Base-by-base conservation (phyloP, 2,329 filamentous ascomycete species). In the Microcyclospora pomicola region DNA sequence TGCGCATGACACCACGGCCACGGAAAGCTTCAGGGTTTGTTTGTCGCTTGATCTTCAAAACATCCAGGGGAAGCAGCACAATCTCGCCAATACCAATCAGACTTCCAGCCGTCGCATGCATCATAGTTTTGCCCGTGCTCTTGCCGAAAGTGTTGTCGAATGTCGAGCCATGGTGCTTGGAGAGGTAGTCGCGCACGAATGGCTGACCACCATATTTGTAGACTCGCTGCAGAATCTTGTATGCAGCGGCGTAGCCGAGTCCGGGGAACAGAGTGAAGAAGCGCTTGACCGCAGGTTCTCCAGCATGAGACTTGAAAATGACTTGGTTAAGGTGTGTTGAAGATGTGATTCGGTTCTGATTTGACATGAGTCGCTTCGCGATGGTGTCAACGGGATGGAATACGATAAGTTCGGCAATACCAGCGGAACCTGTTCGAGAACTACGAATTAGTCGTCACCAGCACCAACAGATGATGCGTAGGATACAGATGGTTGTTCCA, bases 191-290 rank as follows among this genome's bases (percentile, higher is more conserved):
- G 38, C 88, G 80, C 30, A 84, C 87, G 53, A 95, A 83, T 33
- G 91, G 91, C 69, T 98, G 91, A 36, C 91, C 91, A 49, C 91
- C 91, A 58, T 95, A 98, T 69, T 98, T 98, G 75, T 98, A 98
- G 59, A 98, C 77, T 62, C 91, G 74, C 73, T 98, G 91, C 40
- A 94, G 75, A 45, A 96, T 79, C 74, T 98, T 98, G 73, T 98
- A 98, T 44, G 87, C 87, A 40, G 91, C 91, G 41, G 91, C 91
- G 62, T 98, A 98, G 57, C 91, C 91, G 43, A 98, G 75, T 58
- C 91, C 91, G 27, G 91, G 91, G 68, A 98, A 98, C 34, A 98
- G 75, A 32, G 88, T 95, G 56, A 95, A 73, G 64, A 96, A 95
- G 62, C 95, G 95, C 53, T 69, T 69, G 39, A 72, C 71, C 27